Evolutionary conservation across 2,329 filamentous ascomycete genomes (phyloP), one percentile per base, ranked within the genome.

Genomic region (Sclerotiophoma versabilis): DNA sequence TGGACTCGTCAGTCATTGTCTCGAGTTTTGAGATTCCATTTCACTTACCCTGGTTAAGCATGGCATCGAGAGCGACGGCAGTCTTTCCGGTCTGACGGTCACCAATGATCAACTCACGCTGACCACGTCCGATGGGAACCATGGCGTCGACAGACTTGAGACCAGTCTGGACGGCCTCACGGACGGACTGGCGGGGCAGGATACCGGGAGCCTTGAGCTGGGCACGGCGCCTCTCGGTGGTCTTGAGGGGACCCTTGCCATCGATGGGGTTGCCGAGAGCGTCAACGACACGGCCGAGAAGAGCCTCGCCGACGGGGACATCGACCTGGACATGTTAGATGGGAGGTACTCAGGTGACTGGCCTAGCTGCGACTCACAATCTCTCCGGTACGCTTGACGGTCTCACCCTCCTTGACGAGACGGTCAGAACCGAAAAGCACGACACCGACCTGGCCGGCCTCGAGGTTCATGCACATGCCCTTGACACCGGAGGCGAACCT

Each of bases 381-480:
- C 84, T 96, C 86, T 80, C 95, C 95, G 75, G 95, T 99, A 89
- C 95, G 93, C 90, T 96, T 98, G 82, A 99, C 95, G 68, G 91
- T 93, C 87, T 99, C 93, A 78, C 95, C 95, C 84, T 99, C 95
- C 87, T 92, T 95, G 88, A 99, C 95, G 75, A 97, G 87, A 93
- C 95, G 93, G 84, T 99, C 95, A 77, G 95, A 98, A 89, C 95
- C 95, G 87, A 99, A 99, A 77, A 99, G 87, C 87, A 99, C 95
- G 76, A 99, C 93, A 96, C 95, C 95, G 84, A 99, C 95, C 84
- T 98, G 95, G 81, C 95, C 95, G 81, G 95, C 95, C 85, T 99
- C 95, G 83, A 99, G 89, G 91, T 99, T 99, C 93, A 99, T 98
- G 91, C 93, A 98, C 95, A 99, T 99, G 81, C 95, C 95, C 89